A percentile compares a stretch with the other conserved stretches of the same genome.
Conservation (phyloP, 768 basidiomycete species). For the Mycena amicta region DNA sequence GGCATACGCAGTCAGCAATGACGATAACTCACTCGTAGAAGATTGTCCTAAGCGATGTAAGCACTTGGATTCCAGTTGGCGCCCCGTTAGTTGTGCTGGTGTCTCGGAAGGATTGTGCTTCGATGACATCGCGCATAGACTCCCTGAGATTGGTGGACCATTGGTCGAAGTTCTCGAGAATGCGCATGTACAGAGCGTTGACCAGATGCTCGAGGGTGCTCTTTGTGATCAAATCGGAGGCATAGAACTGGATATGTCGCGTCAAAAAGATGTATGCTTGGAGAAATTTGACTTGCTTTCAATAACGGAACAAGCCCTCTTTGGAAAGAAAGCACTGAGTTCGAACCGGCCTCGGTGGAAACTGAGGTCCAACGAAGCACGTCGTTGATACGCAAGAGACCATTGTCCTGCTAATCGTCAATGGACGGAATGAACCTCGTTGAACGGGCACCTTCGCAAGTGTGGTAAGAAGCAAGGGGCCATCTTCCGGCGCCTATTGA, state of each 20-base stretch:
- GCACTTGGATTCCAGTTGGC: slow-evolving; percentile 42
- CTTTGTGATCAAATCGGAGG: slow-evolving; percentile 61
- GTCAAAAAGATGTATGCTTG: background rate
- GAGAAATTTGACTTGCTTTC: slow-evolving; percentile 35
- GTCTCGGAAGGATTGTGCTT: slow-evolving; percentile 40
- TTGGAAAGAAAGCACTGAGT: slow-evolving; percentile 56
- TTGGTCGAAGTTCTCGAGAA: slow-evolving; percentile 48
- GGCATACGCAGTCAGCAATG: too few species aligned
- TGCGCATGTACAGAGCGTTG: slow-evolving; percentile 49
- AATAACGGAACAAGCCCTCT: slow-evolving; percentile 56
- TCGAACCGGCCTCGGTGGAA: slow-evolving; percentile 39
- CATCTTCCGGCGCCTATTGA: slow-evolving; percentile 48
- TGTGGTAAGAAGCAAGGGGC: slow-evolving; percentile 26
- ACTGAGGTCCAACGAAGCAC: slow-evolving; percentile 50
- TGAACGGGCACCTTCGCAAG: slow-evolving; percentile 10
- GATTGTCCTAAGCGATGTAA: slow-evolving; percentile 48
- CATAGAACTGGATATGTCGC: slow-evolving; percentile 46
- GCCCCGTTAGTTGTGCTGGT: slow-evolving; percentile 9
- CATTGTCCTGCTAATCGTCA: slow-evolving; percentile 42
- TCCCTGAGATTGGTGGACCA: slow-evolving; percentile 43
- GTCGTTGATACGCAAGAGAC: slow-evolving; percentile 51
- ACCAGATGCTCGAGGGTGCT: slow-evolving; percentile 52
- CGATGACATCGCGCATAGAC: slow-evolving; percentile 41
- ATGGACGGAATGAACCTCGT: background rate
- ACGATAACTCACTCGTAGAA: slow-evolving; percentile 53